Conservation (phyloP, 140 eudicot species). For the Bidens hawaiensis region DNA sequence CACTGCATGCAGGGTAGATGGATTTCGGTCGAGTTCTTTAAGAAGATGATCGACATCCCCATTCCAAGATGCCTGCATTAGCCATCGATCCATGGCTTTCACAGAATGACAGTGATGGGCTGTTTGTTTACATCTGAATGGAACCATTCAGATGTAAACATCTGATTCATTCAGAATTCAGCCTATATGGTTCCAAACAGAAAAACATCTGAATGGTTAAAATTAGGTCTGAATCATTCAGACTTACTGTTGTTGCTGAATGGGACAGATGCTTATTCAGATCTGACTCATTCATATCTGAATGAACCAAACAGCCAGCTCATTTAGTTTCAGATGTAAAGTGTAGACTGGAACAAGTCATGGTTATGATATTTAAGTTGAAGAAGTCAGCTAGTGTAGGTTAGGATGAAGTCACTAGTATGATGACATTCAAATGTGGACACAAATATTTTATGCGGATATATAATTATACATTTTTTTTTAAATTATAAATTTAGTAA, state of each 20-base stretch:
- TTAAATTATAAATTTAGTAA: not conserved
- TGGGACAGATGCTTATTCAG: too few species aligned
- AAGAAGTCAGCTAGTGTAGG: not conserved
- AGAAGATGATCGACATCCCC: conserved; percentile 46
- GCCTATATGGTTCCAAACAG: too few species aligned
- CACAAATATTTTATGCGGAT: not conserved
- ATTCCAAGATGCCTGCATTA: conserved; percentile 22
- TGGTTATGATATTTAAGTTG: not conserved
- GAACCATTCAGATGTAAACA: too few species aligned
- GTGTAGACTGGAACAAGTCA: not conserved
- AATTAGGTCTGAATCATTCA: too few species aligned
- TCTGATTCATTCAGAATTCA: too few species aligned
- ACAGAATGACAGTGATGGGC: not conserved
- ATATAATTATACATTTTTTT: too few species aligned
- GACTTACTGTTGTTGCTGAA: too few species aligned
- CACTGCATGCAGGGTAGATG: conserved; percentile 19
- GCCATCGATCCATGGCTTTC: not conserved
- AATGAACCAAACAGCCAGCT: too few species aligned
- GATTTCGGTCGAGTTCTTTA: conserved; percentile 24
- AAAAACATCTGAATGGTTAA: too few species aligned
- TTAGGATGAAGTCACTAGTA: not conserved
- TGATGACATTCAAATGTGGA: not conserved
- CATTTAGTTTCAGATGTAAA: not conserved
- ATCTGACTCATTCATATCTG: too few species aligned
- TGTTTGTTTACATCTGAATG: too few species aligned